Evolutionary conservation across 2,329 filamentous ascomycete species (phyloP).

Genomic region (Aspergillus caelatus): DNA sequence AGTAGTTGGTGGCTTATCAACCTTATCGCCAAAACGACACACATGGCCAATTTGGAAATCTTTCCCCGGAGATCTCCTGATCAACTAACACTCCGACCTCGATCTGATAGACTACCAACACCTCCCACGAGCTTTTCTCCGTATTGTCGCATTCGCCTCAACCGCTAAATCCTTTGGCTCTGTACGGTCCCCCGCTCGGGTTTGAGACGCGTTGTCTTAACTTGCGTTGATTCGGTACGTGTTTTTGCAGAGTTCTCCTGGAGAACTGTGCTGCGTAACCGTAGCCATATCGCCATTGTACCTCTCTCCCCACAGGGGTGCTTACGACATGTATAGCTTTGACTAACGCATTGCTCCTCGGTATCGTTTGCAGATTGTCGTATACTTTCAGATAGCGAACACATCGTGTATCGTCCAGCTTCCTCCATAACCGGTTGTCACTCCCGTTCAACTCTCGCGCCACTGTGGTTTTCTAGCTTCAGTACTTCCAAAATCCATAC

Average conservation of each 20-base stretch:
- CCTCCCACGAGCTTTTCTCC: not conserved
- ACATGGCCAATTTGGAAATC: conserved; percentile 8
- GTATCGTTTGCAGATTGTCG: not conserved
- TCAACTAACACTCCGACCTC: not conserved
- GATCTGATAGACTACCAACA: not conserved
- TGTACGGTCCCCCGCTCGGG: not conserved
- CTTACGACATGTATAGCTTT: not conserved
- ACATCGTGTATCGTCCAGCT: not conserved
- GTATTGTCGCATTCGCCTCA: not conserved
- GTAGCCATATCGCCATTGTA: not conserved
- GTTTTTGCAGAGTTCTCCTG: not conserved
- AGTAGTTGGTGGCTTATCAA: conserved; percentile 9
- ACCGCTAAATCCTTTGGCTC: not conserved
- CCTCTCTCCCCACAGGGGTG: not conserved
- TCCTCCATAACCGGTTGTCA: not conserved
- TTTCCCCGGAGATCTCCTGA: conserved; percentile 11
- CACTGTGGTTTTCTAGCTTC: not conserved
- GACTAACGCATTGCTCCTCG: not conserved
- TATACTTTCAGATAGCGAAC: not conserved
- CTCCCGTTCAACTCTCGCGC: not conserved
- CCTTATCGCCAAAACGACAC: conserved; percentile 10
- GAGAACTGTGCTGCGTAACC: not conserved
- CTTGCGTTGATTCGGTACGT: not conserved
- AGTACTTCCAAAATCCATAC: not conserved
- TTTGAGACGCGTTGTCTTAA: not conserved